Conservation (phyloP, 73 alveolate genomes). For the Paramecium caudatum region DNA sequence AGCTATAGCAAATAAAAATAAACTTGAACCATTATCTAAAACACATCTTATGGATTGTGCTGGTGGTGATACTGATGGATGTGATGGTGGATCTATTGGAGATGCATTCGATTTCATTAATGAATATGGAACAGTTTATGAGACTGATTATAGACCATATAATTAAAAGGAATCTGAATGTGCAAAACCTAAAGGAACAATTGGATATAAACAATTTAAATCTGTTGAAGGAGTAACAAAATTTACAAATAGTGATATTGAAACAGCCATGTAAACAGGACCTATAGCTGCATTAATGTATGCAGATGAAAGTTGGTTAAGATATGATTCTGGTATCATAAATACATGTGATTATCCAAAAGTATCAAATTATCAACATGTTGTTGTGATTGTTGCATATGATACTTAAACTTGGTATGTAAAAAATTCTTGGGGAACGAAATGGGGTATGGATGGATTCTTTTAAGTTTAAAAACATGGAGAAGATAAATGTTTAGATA, state of each 20-base stretch:
- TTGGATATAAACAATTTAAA: constrained; percentile 7
- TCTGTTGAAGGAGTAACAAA: background rate
- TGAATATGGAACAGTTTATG: constrained; percentile 15
- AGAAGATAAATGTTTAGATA: background rate
- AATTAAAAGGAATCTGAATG: constrained; percentile 4
- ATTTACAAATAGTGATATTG: constrained; percentile 1
- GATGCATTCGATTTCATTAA: constrained; percentile 17
- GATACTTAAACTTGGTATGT: constrained; percentile 45
- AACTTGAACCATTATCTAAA: constrained; percentile 12
- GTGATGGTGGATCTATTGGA: constrained; percentile 53
- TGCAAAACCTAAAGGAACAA: background rate
- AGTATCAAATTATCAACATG: constrained; percentile 37
- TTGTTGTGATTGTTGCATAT: constrained; percentile 65
- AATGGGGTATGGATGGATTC: constrained; percentile 73
- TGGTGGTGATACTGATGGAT: constrained; percentile 8
- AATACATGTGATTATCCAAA: constrained; percentile 49
- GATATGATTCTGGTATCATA: constrained; percentile 26
- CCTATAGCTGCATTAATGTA: constrained; percentile 18
- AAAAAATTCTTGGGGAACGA: constrained; percentile 74
- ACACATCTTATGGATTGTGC: constrained; percentile 18
- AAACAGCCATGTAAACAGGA: constrained; percentile 38
- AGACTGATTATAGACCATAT: constrained; percentile 43
- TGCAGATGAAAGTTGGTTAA: constrained; percentile 57
- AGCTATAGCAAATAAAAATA: background rate
- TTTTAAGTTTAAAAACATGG: constrained; percentile 48